These are phyloP conservation scores for Beta lomatogona DNA, from an alignment of 179 eudicot genomes.

Conservation along the genomic window DNA sequence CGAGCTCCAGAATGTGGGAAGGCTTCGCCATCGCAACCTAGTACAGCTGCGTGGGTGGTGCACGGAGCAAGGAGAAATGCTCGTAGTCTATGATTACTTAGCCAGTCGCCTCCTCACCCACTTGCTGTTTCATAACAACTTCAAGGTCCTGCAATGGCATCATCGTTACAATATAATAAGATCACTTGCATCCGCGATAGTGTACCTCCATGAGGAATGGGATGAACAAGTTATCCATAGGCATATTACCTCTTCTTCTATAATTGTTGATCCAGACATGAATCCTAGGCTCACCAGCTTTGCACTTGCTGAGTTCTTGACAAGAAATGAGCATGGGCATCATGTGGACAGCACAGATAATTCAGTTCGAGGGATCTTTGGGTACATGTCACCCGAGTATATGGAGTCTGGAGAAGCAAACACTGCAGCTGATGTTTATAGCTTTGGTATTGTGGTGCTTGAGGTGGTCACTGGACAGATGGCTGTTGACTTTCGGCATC, in stretches of 20 bases:
- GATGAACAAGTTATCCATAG: conserved; percentile 95
- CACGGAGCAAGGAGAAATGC: conserved; percentile 96
- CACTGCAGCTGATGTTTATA: conserved; percentile 75
- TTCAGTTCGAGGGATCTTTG: conserved; percentile 80
- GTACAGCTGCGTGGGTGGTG: conserved; percentile 97
- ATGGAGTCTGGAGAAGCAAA: conserved; percentile 87
- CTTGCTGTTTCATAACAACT: conserved; percentile 51
- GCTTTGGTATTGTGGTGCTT: conserved; percentile 88
- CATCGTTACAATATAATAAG: conserved; percentile 70
- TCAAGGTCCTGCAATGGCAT: conserved; percentile 49
- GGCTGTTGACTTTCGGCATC: conserved; percentile 83
- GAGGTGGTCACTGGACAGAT: conserved; percentile 79
- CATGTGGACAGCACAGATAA: conserved; percentile 49
- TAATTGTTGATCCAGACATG: conserved; percentile 68
- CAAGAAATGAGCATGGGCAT: conserved; percentile 75
- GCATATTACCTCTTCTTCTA: conserved; percentile 76
- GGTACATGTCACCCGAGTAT: conserved; percentile 93
- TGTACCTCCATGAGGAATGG: conserved; percentile 96
- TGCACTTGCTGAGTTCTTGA: conserved; percentile 85
- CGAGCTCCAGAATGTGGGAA: conserved; percentile 71
- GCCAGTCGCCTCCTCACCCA: conserved; percentile 67
- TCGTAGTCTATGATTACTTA: conserved; percentile 79
- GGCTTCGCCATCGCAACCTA: conserved; percentile 87
- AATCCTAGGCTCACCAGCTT: conserved; percentile 84
- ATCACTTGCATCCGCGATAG: conserved; percentile 81